Conservation (phyloP, 306 rosid genomes). For the Cucurbita moschata region DNA sequence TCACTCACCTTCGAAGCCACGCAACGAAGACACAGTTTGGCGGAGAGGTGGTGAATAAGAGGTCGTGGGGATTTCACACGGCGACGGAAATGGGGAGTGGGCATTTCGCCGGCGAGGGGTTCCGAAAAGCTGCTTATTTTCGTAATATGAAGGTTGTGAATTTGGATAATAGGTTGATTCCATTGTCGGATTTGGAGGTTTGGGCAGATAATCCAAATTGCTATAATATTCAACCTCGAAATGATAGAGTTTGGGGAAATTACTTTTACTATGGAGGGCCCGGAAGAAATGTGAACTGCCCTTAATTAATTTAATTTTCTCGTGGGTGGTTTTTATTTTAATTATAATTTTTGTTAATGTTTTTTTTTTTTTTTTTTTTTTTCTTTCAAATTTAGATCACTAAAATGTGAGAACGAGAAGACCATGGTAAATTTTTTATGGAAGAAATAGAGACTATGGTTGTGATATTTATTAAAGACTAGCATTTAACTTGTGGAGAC, state of each 20-base stretch:
- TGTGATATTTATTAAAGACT: not conserved
- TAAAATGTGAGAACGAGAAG: not conserved
- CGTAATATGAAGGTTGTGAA: slow-evolving; percentile 77
- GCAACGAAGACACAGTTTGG: slow-evolving; percentile 95
- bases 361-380: not conserved
- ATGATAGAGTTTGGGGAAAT: slow-evolving; percentile 81
- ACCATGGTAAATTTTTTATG: not conserved
- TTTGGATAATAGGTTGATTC: slow-evolving; percentile 77
- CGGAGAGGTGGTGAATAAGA: slow-evolving; percentile 75
- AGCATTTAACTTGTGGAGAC: not conserved
- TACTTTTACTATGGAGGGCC: slow-evolving; percentile 97
- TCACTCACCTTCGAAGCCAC: slow-evolving; percentile 59
- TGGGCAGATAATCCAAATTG: slow-evolving; percentile 92
- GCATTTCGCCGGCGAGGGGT: slow-evolving; percentile 72
- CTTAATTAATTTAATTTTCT: slow-evolving; percentile 21
- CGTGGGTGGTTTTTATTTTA: not conserved
- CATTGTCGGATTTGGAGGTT: slow-evolving; percentile 58
- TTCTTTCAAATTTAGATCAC: not conserved
- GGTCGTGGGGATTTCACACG: slow-evolving; percentile 48
- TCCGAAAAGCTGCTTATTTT: slow-evolving; percentile 80
- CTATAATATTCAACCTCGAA: slow-evolving; percentile 84
- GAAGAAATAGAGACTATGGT: not conserved
- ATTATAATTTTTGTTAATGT: too few species aligned
- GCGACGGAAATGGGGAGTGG: slow-evolving; percentile 94
- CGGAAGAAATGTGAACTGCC: slow-evolving; percentile 79